Percentiles rank a stretch among this genome's conserved stretches.
Evolutionary conservation across 2,329 filamentous ascomycete genomes (phyloP).

Genomic region (Fusarium acutatum): DNA sequence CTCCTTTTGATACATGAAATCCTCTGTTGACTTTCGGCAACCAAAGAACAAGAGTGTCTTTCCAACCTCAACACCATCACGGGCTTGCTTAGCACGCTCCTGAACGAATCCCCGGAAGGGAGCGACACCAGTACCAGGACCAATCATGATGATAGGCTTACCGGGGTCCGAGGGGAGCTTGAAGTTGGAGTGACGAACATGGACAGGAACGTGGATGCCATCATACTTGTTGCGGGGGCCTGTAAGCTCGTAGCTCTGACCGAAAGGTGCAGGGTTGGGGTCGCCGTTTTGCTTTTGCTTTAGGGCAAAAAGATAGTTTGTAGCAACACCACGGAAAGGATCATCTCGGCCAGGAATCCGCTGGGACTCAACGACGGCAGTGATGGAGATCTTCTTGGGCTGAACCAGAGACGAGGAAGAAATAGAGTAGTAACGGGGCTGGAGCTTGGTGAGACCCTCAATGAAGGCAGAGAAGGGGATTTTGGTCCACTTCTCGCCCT

Average conservation of each 20-base stretch:
- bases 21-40: slow-evolving; percentile 86
- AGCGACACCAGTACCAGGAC: slow-evolving; percentile 94
- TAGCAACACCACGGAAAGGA: slow-evolving; percentile 89
- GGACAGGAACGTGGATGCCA: slow-evolving; percentile 92
- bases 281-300: slow-evolving; percentile 98
- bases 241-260: slow-evolving; percentile 83
- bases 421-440: slow-evolving; percentile 99
- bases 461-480: slow-evolving; percentile 96
- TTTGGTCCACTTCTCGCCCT: slow-evolving; percentile 79
- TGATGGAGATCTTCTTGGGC: slow-evolving; percentile 94
- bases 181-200: slow-evolving; percentile 98
- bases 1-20: slow-evolving; percentile 91
- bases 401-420: slow-evolving; percentile 96
- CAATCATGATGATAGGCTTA: slow-evolving; percentile 95
- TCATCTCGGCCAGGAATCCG: slow-evolving; percentile 80
- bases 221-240: slow-evolving; percentile 98
- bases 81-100: slow-evolving; percentile 85
- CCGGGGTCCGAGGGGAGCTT: slow-evolving; percentile 95
- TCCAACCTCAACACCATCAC: slow-evolving; percentile 83
- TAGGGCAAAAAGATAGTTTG: slow-evolving; percentile 93
- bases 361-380: slow-evolving; percentile 90
- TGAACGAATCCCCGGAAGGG: slow-evolving; percentile 97
- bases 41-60: slow-evolving; percentile 94
- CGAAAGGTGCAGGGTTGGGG: slow-evolving; percentile 80
- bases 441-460: slow-evolving; percentile 92